These are phyloP conservation scores for Nyssa sinensis DNA, from an alignment of 148 eudicot species.

Conservation along the genomic window DNA sequence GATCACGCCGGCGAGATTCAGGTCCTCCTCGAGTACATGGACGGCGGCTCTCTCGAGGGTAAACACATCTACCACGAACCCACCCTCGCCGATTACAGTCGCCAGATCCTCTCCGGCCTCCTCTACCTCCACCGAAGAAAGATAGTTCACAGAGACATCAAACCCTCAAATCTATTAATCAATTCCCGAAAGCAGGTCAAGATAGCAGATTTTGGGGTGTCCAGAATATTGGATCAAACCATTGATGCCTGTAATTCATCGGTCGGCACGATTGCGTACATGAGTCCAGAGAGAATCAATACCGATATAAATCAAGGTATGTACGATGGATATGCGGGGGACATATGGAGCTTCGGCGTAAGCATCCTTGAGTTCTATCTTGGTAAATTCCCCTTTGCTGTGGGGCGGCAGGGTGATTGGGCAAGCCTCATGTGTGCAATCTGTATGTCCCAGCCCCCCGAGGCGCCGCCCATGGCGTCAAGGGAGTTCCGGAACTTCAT, in stretches of 20 bases:
- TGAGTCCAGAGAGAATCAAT: slow-evolving; percentile 40
- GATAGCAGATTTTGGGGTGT: slow-evolving; percentile 33
- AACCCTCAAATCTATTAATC: slow-evolving; percentile 31
- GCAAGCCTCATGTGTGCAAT: slow-evolving; percentile 35
- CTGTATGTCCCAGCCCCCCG: slow-evolving; percentile 26
- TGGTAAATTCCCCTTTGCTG: slow-evolving; percentile 28
- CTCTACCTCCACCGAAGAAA: slow-evolving; percentile 27
- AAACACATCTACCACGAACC: slow-evolving; percentile 16
- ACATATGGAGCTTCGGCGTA: slow-evolving; percentile 37
- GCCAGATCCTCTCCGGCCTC: slow-evolving; percentile 27
- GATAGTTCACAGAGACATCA: slow-evolving; percentile 34
- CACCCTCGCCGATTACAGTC: slow-evolving; percentile 19
- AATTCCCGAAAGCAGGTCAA: slow-evolving; percentile 24
- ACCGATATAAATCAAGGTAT: slow-evolving; percentile 21
- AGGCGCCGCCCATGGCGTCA: slow-evolving; percentile 27
- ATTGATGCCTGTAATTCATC: slow-evolving; percentile 31
- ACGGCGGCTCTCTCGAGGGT: slow-evolving; percentile 27
- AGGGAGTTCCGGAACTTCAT: slow-evolving; percentile 15
- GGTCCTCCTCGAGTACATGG: slow-evolving; percentile 37
- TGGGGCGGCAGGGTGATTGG: slow-evolving; percentile 30
- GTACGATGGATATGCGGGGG: slow-evolving; percentile 37
- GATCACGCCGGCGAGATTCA: slow-evolving; percentile 28
- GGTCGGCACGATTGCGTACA: slow-evolving; percentile 33
- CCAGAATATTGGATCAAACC: slow-evolving; percentile 19
- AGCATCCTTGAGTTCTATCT: slow-evolving; percentile 32